Evolutionary conservation across 768 basidiomycete species (phyloP), one percentile per base, ranked within the genome.

Genomic region (Coprinopsis cinerea): DNA sequence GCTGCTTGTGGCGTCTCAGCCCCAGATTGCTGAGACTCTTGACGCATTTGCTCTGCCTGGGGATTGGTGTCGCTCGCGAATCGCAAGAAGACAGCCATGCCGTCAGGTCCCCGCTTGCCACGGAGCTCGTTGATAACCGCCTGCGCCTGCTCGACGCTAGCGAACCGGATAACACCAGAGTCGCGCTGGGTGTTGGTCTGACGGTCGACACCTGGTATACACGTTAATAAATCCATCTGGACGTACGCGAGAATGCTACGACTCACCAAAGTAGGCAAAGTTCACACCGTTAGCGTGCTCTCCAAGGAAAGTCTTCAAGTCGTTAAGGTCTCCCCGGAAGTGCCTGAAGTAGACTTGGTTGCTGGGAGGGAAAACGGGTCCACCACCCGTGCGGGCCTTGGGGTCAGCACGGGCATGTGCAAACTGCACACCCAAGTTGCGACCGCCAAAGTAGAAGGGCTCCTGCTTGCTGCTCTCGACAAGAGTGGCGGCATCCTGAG

Each of bases 401-500:
- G 22, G 44, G 30, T 26, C 15, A 10, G 18, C 37, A n/a, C 7
- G 42, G 5, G 28, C 27, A 11, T 45, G 44, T 15, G 27, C n/a
- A 45, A 10, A 18, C 24, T 18, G 24, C n/a, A 51, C 34, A 3
- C 32, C 18, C 1, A 52, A n/a, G 18, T 27, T 9, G 14, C 51
- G 44, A 17, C 45, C 45, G 18, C 45, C 51, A 36, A 40, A 26
- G 18, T 26, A 36, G 44, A 47, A 52, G 9, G 51, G 51, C 37
- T 52, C 51, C 20, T 46, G 24, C 37, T 39, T 41, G 44, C 35
- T 45, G 36, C 44, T 47, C 39, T 52, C 51, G 18, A 52, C 35
- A 22, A 52, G 25, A 17, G 51, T 26, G 26, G 23, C 22, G 14
- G 51, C 51, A 13, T 52, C 45, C 4, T 24, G 26, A 2, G 35